Percentiles rank a stretch among this genome's conserved stretches.
phyloP scores from a whole-genome alignment of 179 eudicot species.

The Drosera spatulata region DNA sequence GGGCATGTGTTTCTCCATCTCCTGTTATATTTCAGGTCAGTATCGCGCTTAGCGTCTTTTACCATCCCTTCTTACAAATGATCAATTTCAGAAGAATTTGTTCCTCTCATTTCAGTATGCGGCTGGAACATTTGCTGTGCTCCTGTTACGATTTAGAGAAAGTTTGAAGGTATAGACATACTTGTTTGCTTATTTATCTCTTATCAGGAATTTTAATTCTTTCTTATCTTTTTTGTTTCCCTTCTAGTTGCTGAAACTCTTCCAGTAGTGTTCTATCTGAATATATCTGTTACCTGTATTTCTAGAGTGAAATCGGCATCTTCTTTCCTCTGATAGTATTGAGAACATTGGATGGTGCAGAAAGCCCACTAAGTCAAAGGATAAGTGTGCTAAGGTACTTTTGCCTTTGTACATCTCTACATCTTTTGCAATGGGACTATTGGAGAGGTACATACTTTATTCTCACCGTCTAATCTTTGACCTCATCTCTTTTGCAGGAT shows the following conservation, averaged over 20 bases:
- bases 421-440: neutral
- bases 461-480: slow-evolving; percentile 2
- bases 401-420: neutral
- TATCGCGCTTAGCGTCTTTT: neutral
- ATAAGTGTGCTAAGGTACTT: slow-evolving; percentile 68
- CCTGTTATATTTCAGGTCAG: slow-evolving; percentile 81
- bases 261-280: slow-evolving; percentile 4
- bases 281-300: slow-evolving; percentile 6
- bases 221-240: too few species aligned
- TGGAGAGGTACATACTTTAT: slow-evolving; percentile 2
- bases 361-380: slow-evolving; percentile 56
- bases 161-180: slow-evolving; percentile 55
- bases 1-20: slow-evolving; percentile 88
- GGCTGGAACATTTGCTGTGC: slow-evolving; percentile 83
- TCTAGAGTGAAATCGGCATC: slow-evolving; percentile 90
- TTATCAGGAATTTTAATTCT: neutral
- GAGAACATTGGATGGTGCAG: slow-evolving; percentile 73
- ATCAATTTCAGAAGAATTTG: neutral
- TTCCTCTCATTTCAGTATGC: slow-evolving; percentile 53
- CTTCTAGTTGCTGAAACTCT: too few species aligned
- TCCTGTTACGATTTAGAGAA: slow-evolving; percentile 83
- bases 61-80: neutral
- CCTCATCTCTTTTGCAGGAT: slow-evolving; percentile 48
- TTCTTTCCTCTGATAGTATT: slow-evolving; percentile 91
- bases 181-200: neutral